These are phyloP conservation scores for Moesziomyces globuligerus DNA, from an alignment of 1,284 basidiomycete genomes.

Conservation along the genomic window DNA sequence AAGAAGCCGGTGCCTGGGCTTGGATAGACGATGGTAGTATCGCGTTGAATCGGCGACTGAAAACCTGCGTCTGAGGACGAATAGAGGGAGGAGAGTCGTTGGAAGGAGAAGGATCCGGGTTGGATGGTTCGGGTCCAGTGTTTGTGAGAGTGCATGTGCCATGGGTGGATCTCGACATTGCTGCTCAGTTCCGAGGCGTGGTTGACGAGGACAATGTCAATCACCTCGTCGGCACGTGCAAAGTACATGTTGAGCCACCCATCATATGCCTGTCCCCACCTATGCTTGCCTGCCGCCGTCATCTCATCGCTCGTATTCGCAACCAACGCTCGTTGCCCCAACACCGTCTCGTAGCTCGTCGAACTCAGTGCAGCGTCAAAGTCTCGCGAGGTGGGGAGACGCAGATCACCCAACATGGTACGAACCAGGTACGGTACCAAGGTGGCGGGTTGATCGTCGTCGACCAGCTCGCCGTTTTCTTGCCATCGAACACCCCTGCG, in stretches of 20 bases:
- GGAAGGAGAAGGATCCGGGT: slow-evolving; percentile 42
- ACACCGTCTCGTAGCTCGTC: background rate
- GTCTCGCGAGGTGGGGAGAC: slow-evolving; percentile 5
- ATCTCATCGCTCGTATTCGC: background rate
- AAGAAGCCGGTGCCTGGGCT: slow-evolving; percentile 35
- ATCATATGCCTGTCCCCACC: slow-evolving; percentile 24
- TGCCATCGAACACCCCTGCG: slow-evolving; percentile 39
- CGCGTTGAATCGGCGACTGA: slow-evolving; percentile 34
- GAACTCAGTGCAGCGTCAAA: slow-evolving; percentile 21
- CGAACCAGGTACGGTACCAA: slow-evolving; percentile 37
- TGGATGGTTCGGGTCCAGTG: slow-evolving; percentile 41
- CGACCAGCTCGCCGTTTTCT: slow-evolving; percentile 17
- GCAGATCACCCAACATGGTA: slow-evolving; percentile 23
- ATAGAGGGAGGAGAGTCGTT: slow-evolving; percentile 9
- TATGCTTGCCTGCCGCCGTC: background rate
- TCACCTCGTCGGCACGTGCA: slow-evolving; percentile 29
- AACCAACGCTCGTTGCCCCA: background rate
- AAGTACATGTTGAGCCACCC: slow-evolving; percentile 29
- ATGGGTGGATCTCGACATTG: slow-evolving; percentile 48
- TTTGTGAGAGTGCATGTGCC: slow-evolving; percentile 54
- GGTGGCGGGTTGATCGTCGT: slow-evolving; percentile 7
- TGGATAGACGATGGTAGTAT: slow-evolving; percentile 49
- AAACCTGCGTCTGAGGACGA: background rate
- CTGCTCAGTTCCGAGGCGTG: slow-evolving; percentile 1
- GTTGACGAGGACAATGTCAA: slow-evolving; percentile 58